Evolutionary conservation across 2,329 filamentous ascomycete species (phyloP).

Genomic region (Sporothrix dimorphospora): DNA sequence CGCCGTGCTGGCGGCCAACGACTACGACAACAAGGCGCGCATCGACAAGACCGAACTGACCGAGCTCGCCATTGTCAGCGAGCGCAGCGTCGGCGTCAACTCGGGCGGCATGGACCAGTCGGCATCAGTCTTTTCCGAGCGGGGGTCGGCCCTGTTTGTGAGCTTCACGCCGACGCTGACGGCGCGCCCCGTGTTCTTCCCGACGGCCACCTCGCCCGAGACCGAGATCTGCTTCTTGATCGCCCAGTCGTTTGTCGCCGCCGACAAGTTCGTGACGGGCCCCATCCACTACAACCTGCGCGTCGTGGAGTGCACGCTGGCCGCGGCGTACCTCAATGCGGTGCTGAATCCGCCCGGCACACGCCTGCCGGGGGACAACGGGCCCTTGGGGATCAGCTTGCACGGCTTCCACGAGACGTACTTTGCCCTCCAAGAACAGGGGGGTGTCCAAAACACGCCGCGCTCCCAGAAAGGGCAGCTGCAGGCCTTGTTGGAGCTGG

Average conservation of each 20-base stretch:
- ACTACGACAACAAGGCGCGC: slow-evolving; percentile 55
- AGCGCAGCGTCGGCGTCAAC: slow-evolving; percentile 93
- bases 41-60: slow-evolving; percentile 92
- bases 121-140: slow-evolving; percentile 89
- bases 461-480: slow-evolving; percentile 64
- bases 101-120: slow-evolving; percentile 98
- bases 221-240: slow-evolving; percentile 83
- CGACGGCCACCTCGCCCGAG: slow-evolving; percentile 72
- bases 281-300: slow-evolving; percentile 96
- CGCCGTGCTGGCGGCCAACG: slow-evolving; percentile 85
- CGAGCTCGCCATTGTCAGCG: slow-evolving; percentile 91
- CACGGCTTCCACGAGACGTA: slow-evolving; percentile 85
- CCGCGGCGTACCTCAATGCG: slow-evolving; percentile 69
- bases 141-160: slow-evolving; percentile 85
- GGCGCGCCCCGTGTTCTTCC: slow-evolving; percentile 79
- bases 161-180: slow-evolving; percentile 81
- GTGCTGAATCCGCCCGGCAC: slow-evolving; percentile 60
- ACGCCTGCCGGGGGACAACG: slow-evolving; percentile 73
- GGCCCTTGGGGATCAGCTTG: slow-evolving; percentile 80
- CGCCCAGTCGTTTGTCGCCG: slow-evolving; percentile 89
- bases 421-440: slow-evolving; percentile 60
- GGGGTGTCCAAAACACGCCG: slow-evolving; percentile 39
- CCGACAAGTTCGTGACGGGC: slow-evolving; percentile 92
- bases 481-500: slow-evolving; percentile 69
- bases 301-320: slow-evolving; percentile 92